Conservation (phyloP, 2,329 filamentous ascomycete species). For the Pseudocercospora vitis region DNA sequence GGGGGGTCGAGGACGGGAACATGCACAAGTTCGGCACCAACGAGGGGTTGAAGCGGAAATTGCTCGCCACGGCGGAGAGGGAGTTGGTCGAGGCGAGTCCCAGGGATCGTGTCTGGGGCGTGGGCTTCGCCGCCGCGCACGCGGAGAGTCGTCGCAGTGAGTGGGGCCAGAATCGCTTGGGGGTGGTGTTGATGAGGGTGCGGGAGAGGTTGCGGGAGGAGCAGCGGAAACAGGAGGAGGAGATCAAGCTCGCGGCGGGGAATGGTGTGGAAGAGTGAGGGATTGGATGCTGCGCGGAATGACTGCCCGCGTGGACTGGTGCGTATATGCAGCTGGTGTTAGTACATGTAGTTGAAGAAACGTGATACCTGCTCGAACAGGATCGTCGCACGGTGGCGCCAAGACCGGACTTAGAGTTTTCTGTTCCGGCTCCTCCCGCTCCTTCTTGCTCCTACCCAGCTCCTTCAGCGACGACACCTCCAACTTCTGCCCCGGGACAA, state of each 20-base stretch:
- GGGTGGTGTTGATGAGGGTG: conserved; percentile 9
- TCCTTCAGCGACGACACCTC: too few relatives aligned
- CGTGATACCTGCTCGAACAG: too few relatives aligned
- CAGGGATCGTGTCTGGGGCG: conserved; percentile 64
- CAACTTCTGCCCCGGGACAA: not conserved
- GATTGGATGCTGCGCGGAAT: too few relatives aligned
- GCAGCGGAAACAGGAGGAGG: not conserved
- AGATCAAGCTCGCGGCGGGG: not conserved
- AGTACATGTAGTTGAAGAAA: too few relatives aligned
- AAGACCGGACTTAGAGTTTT: too few relatives aligned
- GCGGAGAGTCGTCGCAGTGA: conserved; percentile 41
- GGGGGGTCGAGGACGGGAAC: conserved; percentile 58
- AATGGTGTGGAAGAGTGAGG: too few relatives aligned
- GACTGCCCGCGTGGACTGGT: too few relatives aligned
- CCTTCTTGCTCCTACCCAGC: too few relatives aligned
- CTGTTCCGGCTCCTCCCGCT: too few relatives aligned
- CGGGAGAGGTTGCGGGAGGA: conserved; percentile 10
- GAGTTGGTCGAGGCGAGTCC: conserved; percentile 59
- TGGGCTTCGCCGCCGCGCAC: conserved; percentile 57
- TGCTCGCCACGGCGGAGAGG: conserved; percentile 49
- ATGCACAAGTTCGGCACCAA: conserved; percentile 58
- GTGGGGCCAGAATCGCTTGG: conserved; percentile 54
- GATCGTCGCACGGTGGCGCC: too few relatives aligned
- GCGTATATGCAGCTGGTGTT: too few relatives aligned
- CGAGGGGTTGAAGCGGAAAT: conserved; percentile 43